A percentile compares a stretch with the other conserved stretches of the same genome.
These are phyloP conservation scores for Penicillium sp. DNA, from an alignment of 2,329 filamentous ascomycete species.

Conservation along the genomic window DNA sequence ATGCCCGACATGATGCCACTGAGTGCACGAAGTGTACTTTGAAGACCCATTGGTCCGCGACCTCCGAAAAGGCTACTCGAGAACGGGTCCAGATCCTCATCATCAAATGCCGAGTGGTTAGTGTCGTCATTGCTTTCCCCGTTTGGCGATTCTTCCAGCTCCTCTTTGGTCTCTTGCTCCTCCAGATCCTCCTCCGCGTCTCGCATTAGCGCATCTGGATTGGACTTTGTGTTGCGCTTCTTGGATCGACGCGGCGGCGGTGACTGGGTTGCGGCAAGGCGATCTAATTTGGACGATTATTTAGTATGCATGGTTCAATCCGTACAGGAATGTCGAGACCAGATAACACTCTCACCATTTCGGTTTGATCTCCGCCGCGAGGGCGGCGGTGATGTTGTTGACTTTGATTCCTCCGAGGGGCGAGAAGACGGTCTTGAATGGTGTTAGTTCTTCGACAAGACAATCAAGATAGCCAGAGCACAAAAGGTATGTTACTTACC, in stretches of 20 bases:
- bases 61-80: slow-evolving; percentile 63
- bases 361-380: slow-evolving; percentile 73
- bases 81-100: slow-evolving; percentile 64
- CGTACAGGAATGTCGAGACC: not conserved
- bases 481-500: slow-evolving; percentile 33
- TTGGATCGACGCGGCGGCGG: slow-evolving; percentile 51
- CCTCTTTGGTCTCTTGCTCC: slow-evolving; percentile 41
- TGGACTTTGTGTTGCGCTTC: slow-evolving; percentile 55
- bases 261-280: slow-evolving; percentile 36
- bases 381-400: slow-evolving; percentile 58
- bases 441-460: slow-evolving; percentile 15
- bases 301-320: not conserved
- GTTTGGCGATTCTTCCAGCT: slow-evolving; percentile 59
- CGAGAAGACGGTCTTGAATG: slow-evolving; percentile 61
- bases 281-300: slow-evolving; percentile 30
- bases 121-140: slow-evolving; percentile 70
- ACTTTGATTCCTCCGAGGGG: slow-evolving; percentile 63
- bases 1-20: slow-evolving; percentile 91
- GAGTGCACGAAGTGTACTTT: slow-evolving; percentile 79
- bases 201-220: slow-evolving; percentile 71
- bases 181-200: slow-evolving; percentile 62
- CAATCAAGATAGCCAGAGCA: not conserved
- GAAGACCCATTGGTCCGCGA: slow-evolving; percentile 67
- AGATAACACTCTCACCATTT: slow-evolving; percentile 60
- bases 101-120: slow-evolving; percentile 53